Conservation (phyloP, 2,329 filamentous ascomycete species). For the Zasmidium cellare region DNA sequence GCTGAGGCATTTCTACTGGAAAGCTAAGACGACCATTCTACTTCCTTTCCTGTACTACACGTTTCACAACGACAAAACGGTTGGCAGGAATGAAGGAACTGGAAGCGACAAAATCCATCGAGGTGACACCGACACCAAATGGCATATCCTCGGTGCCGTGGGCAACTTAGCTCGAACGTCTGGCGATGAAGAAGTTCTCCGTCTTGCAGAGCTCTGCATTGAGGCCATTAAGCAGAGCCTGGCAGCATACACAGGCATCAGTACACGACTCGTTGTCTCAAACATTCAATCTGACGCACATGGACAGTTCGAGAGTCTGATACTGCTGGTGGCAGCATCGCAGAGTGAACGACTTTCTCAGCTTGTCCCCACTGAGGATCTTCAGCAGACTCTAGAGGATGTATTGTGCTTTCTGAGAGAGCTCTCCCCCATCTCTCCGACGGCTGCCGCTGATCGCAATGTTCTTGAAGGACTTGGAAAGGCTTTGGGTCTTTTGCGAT, state of each 20-base stretch:
- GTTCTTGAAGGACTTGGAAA: not conserved
- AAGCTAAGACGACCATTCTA: slow-evolving; percentile 81
- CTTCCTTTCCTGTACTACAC: slow-evolving; percentile 68
- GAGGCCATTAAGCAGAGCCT: slow-evolving; percentile 78
- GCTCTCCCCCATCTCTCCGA: not conserved
- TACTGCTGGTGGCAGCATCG: slow-evolving; percentile 78
- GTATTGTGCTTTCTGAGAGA: not conserved
- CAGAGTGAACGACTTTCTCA: slow-evolving; percentile 55
- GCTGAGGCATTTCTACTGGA: slow-evolving; percentile 90
- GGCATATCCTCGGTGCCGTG: slow-evolving; percentile 21
- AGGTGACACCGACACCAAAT: not conserved
- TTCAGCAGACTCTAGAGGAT: slow-evolving; percentile 46
- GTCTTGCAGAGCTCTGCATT: slow-evolving; percentile 52
- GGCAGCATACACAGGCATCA: slow-evolving; percentile 71
- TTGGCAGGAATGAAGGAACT: not conserved
- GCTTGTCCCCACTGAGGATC: slow-evolving; percentile 55
- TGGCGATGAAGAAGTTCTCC: slow-evolving; percentile 18
- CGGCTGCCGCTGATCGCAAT: not conserved
- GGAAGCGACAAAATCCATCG: not conserved
- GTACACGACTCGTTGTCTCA: slow-evolving; percentile 73
- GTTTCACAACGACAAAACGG: slow-evolving; percentile 41
- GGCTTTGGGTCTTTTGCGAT: not conserved
- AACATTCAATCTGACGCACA: slow-evolving; percentile 91
- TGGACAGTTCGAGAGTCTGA: slow-evolving; percentile 90
- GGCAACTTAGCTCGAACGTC: slow-evolving; percentile 1